A percentile compares a stretch with the other conserved stretches of the same genome.
Conservation (phyloP, 495 filamentous ascomycete genomes). For the Neurospora sp. region DNA sequence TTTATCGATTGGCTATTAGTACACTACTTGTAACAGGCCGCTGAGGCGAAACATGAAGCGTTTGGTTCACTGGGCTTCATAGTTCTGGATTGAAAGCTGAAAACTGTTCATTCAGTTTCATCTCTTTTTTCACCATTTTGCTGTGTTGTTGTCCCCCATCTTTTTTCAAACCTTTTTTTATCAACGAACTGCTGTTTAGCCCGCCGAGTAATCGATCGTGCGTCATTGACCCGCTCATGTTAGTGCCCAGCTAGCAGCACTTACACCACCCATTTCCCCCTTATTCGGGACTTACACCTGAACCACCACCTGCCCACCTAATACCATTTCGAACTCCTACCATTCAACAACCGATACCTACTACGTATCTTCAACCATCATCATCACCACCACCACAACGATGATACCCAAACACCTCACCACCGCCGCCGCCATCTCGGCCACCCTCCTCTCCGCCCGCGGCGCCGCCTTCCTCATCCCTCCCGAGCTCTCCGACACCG, state of each 20-base stretch:
- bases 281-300: background rate
- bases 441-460: constrained; percentile 7
- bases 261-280: background rate
- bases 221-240: background rate
- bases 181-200: background rate
- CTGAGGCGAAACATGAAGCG: background rate
- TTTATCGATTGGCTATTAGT: background rate
- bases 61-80: background rate
- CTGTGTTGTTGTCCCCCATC: background rate
- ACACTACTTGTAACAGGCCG: background rate
- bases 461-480: constrained; percentile 19
- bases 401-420: constrained; percentile 23
- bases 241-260: background rate
- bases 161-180: background rate
- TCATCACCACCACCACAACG: background rate
- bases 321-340: background rate
- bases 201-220: background rate
- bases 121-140: background rate
- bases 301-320: background rate
- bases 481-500: constrained; percentile 12
- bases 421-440: constrained; percentile 14
- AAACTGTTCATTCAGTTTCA: background rate
- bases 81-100: background rate
- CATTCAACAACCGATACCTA: background rate
- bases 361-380: background rate